Evolutionary conservation across 495 filamentous ascomycete species (phyloP), one percentile per base, ranked within the genome.

Genomic region (Cercophora scortea): DNA sequence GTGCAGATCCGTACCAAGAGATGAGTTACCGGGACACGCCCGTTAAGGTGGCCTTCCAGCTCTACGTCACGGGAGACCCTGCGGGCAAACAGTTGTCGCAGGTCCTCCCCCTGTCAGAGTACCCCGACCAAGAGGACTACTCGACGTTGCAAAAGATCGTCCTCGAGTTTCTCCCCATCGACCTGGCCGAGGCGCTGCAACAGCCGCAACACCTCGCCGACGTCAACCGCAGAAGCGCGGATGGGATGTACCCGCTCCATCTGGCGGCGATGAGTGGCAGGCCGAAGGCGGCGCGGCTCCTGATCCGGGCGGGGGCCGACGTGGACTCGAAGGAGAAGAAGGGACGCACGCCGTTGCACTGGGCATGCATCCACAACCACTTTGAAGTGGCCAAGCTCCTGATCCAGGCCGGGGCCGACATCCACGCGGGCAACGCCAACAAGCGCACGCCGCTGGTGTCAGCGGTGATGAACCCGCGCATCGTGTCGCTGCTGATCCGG

Each of bases 301-400:
- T 62, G 4, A 12, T 62, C n/a, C 43, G 32, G 1, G 50, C 49
- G 9, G 59, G 59, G 1, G 55, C 59, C 15, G 42, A 52, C 13
- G 39, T 55, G 39, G 48, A 50, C 45, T 40, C 15, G 12, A 15
- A 15, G 12, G 41, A 39, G 10, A 16, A 12, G 4, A 4, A 40
- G 1, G 40, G 17, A 1, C 10, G 8, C 9, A 45, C 39, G 7
- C 33, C 33, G 18, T 5, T 35, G 11, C 65, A 68, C 34, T 11
- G 53, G 57, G 40, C 53, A 45, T 50, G 42, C 64, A 47, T 39
- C 45, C 36, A 47, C 56, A 50, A 56, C 58, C 13, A 45, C 32
- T 44, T 9, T 18, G 41, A 50, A 6, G 42, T 40, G 12, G 56
- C 41, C 9, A 54, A 51, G 46, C 32, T 56, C 1, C 40, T 62